phyloP scores from a whole-genome alignment of 2,329 filamentous ascomycete genomes.

The Domatiomyces globalis region DNA sequence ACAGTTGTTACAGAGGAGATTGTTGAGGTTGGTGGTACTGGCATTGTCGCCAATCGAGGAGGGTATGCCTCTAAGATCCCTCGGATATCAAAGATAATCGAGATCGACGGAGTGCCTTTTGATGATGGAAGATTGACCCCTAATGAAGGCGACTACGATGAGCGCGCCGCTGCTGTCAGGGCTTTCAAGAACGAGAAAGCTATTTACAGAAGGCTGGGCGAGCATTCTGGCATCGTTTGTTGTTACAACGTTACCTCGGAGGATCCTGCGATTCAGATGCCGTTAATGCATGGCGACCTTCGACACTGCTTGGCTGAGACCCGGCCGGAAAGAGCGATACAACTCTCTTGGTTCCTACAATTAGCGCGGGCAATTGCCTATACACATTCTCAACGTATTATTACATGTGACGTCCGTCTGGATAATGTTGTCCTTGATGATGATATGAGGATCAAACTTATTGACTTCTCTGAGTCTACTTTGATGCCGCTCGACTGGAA shows the following conservation, averaged over 20 bases:
- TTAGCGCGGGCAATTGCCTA: constrained; percentile 8
- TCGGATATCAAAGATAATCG: constrained; percentile 8
- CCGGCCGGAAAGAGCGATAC: constrained; percentile 1
- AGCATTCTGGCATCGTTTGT: constrained; percentile 6
- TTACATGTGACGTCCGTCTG: constrained; percentile 11
- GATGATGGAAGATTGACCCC: constrained; percentile 6
- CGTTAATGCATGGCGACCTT: constrained; percentile 15
- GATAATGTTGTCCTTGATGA: constrained; percentile 12
- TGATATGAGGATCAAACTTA: constrained; percentile 20
- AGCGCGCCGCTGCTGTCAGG: constrained; percentile 7
- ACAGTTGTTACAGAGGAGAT: constrained; percentile 9
- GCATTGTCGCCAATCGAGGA: constrained; percentile 13
- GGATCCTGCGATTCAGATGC: constrained; percentile 8
- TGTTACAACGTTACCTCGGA: constrained; percentile 5
- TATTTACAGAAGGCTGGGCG: constrained; percentile 10
- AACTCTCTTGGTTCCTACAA: constrained; percentile 11
- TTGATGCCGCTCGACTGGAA: constrained; percentile 16
- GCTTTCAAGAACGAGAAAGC: constrained; percentile 11
- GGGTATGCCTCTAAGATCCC: constrained; percentile 15
- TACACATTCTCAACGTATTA: constrained; percentile 9
- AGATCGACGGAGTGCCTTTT: constrained; percentile 11
- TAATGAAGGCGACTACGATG: constrained; percentile 14
- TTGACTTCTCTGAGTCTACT: constrained; percentile 21
- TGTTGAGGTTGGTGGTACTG: constrained; percentile 11
- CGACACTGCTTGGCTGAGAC: constrained; percentile 7